Evolutionary conservation across 225 moss, liverwort and hornwort species (phyloP).

Genomic region (Thuidium tamariscinum): DNA sequence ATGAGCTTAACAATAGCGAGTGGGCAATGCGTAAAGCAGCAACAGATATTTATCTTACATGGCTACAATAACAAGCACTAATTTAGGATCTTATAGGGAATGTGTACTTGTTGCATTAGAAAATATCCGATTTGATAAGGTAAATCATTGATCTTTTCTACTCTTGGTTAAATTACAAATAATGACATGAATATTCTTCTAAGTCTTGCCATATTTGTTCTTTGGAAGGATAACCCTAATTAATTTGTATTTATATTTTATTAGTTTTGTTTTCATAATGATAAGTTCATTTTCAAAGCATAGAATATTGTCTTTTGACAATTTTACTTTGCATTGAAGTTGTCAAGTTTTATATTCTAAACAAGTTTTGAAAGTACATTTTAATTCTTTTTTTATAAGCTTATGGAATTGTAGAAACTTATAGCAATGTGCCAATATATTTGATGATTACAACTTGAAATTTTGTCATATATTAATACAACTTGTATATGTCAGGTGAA

Average conservation of each 20-base stretch:
- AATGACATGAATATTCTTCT: background rate
- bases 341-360: background rate
- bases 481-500: slow-evolving; percentile 51
- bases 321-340: background rate
- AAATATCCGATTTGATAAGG: slow-evolving; percentile 75
- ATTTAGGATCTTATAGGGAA: slow-evolving; percentile 30
- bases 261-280: background rate
- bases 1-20: slow-evolving; percentile 60
- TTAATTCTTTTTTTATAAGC: background rate
- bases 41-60: slow-evolving; percentile 52
- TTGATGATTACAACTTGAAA: background rate
- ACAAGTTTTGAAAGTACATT: background rate
- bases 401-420: background rate
- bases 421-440: background rate
- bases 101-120: slow-evolving; percentile 46
- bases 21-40: slow-evolving; percentile 74
- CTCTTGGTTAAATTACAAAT: background rate
- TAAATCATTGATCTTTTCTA: background rate
- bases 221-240: background rate
- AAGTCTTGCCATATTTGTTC: background rate
- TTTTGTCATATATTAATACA: background rate
- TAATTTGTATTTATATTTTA: background rate
- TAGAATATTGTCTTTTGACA: background rate
- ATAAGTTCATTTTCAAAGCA: background rate
- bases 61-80: slow-evolving; percentile 43